phyloP scores from a whole-genome alignment of 352 stramenopile genomes.

The Phytophthora capsici region DNA sequence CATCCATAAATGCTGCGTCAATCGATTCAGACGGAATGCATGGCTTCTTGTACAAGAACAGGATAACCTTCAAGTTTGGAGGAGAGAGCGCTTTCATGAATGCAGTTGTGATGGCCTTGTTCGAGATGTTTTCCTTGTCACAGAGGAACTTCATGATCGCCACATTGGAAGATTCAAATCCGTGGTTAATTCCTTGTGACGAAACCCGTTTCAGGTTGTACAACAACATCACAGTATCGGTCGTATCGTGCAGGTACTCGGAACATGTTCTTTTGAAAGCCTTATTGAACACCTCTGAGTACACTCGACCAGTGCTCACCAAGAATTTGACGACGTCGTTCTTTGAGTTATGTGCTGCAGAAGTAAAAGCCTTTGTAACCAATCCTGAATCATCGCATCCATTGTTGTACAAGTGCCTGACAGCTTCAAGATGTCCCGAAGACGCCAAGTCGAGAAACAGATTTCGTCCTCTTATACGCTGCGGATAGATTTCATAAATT shows the following conservation, averaged over 20 bases:
- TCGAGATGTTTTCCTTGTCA: constrained; percentile 3
- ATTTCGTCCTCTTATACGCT: background rate
- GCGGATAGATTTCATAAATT: background rate
- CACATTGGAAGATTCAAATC: background rate
- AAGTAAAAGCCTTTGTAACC: background rate
- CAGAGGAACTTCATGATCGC: background rate
- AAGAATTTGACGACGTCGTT: background rate
- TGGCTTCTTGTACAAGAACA: background rate
- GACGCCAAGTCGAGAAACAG: background rate
- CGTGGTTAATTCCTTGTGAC: background rate
- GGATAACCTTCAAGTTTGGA: background rate
- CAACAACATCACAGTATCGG: background rate
- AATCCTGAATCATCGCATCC: background rate
- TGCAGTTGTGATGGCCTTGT: background rate
- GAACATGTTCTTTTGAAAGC: background rate
- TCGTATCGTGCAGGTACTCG: too few species aligned
- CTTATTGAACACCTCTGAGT: background rate
- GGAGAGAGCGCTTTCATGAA: background rate
- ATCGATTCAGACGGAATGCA: background rate
- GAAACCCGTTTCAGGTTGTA: constrained; percentile 1
- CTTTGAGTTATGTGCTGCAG: background rate
- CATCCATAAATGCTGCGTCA: background rate
- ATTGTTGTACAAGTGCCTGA: constrained; percentile 3
- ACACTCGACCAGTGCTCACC: background rate
- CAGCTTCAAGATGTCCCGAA: background rate